These are phyloP conservation scores for Erodium texanum DNA, from an alignment of 441 rosid species.

Conservation along the genomic window DNA sequence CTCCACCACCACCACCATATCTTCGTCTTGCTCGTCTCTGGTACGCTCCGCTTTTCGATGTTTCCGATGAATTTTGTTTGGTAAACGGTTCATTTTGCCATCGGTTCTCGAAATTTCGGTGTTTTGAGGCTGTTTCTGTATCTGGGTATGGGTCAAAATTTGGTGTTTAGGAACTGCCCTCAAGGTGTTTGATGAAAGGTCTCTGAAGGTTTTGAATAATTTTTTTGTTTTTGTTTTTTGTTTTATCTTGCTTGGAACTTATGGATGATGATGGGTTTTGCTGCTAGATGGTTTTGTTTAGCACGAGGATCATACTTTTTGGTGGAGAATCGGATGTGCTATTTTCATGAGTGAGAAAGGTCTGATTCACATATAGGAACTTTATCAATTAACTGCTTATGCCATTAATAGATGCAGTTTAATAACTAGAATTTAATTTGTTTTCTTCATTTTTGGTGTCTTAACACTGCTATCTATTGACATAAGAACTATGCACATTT, in stretches of 20 bases:
- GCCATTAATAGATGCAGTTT: neutral
- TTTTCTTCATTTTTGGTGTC: neutral
- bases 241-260: neutral
- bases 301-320: no score
- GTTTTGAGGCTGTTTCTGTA: neutral
- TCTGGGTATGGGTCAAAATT: neutral
- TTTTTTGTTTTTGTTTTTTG: neutral
- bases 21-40: neutral
- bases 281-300: no score
- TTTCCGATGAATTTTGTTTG: neutral
- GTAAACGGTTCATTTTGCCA: neutral
- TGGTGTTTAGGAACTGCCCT: neutral
- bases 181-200: constrained; percentile 1
- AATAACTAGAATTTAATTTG: neutral
- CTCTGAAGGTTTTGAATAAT: neutral
- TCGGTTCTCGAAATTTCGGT: neutral
- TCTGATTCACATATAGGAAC: no score
- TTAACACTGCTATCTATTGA: neutral
- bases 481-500: no score
- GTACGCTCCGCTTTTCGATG: neutral
- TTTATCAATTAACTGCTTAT: no score
- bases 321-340: no score
- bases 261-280: no score
- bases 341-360: no score
- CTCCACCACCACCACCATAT: neutral